Base-by-base conservation (phyloP, 1,139 yeast genomes). In the Pichia cactophila region DNA sequence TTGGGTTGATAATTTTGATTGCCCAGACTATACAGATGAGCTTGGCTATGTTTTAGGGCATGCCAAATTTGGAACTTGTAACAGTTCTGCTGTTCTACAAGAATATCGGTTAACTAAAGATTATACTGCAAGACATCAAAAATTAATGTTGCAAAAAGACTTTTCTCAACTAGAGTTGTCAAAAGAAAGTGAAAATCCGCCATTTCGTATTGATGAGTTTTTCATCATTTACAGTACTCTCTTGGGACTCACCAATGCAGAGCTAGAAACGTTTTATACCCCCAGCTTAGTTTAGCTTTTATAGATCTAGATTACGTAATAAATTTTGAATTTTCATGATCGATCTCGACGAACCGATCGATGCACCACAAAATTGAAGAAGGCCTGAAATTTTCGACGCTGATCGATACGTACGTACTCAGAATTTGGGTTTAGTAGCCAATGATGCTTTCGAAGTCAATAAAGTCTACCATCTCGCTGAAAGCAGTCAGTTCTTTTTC, bases 141-240 rank as follows among this genome's bases (percentile, higher is more conserved):
- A 42, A 20, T 49, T 59, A 45, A 16, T 59, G 17, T 42, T 55
- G 20, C 29, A 50, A 11, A 43, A 48, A 9, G 44, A 46, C 11
- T 53, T 49, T 49, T 40, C 43, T 1, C 28, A 41, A 16, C 53
- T 57, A 26, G 47, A 36, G 36, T 49, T 61, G 1, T 33, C 38
- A 12, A 48, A 51, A 28, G 54, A 50, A 12, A 51, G 53, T 2
- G 65, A 62, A 41, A 55, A 58, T 5, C 46, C 51, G 31, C 65
- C 64, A 5, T 51, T 62, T 54, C 49, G 60, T 16, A 56, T 56
- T 40, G 64, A 61, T 49, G 56, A 58, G 16, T 61, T 61, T 48
- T 58, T 56, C 23, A 38, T 54, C 11, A 43, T 53, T 4, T 61
- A 61, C 45, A 55, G 57, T 3, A 35, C 53, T 5, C 37, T 45